A percentile compares a stretch with the other conserved stretches of the same genome.
Conservation (phyloP, 352 stramenopile genomes). For the Phytophthora citrophthora region DNA sequence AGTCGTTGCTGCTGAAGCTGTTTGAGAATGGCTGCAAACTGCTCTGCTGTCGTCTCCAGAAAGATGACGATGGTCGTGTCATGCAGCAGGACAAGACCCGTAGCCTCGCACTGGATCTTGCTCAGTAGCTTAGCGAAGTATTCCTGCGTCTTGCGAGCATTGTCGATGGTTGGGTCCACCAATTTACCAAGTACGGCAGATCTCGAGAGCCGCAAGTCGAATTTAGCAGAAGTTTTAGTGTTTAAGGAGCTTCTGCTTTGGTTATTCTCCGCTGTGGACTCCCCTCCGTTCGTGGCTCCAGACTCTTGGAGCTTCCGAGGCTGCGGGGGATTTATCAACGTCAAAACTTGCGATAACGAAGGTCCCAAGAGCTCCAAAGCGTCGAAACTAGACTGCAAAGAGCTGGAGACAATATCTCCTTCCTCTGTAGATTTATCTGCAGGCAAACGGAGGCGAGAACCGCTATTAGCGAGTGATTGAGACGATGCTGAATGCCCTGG, state of each 20-base stretch:
- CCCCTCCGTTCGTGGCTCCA: conserved; percentile 25
- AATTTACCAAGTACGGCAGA: conserved; percentile 54
- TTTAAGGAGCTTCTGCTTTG: conserved; percentile 18
- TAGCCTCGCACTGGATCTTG: conserved; percentile 62
- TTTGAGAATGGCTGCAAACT: conserved; percentile 55
- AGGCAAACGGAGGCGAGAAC: conserved; percentile 5
- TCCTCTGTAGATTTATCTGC: neutral
- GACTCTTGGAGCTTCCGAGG: conserved; percentile 29
- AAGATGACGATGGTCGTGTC: conserved; percentile 61
- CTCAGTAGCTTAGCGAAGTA: conserved; percentile 66
- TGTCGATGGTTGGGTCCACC: conserved; percentile 46
- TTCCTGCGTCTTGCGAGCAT: conserved; percentile 64
- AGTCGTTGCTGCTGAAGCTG: conserved; percentile 47
- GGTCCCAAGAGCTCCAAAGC: conserved; percentile 51
- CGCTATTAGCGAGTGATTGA: neutral
- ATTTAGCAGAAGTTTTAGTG: conserved; percentile 33
- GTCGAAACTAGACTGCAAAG: conserved; percentile 34
- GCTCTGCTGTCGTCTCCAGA: conserved; percentile 63
- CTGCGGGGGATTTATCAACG: conserved; percentile 46
- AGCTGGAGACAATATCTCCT: neutral
- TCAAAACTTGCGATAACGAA: conserved; percentile 59
- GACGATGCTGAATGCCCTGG: conserved; percentile 1
- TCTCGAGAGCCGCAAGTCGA: conserved; percentile 52
- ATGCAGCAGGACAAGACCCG: conserved; percentile 60
- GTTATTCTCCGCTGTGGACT: conserved; percentile 9